A percentile compares a stretch with the other conserved stretches of the same genome.
Conservation (phyloP, 495 filamentous ascomycete species). For the Glutinoglossum americanum region DNA sequence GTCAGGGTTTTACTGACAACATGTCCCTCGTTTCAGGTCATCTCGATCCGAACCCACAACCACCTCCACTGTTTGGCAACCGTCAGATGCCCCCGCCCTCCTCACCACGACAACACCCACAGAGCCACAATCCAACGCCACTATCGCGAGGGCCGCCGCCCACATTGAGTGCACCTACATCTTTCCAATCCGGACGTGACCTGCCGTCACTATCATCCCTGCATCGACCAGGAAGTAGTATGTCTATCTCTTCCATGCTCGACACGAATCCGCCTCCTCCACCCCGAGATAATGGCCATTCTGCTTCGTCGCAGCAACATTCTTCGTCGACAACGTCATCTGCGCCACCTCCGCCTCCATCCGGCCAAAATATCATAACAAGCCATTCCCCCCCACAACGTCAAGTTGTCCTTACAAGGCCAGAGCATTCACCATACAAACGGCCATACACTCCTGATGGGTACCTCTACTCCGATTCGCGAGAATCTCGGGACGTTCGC, state of each 20-base stretch:
- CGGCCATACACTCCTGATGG: background rate
- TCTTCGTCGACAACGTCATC: background rate
- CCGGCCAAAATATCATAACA: background rate
- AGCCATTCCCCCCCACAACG: background rate
- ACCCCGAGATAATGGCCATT: background rate
- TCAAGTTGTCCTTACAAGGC: background rate
- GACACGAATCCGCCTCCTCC: constrained; percentile 15
- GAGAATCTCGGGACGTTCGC: background rate
- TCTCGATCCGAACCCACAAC: background rate
- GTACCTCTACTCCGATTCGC: background rate
- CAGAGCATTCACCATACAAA: background rate
- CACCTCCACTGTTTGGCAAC: constrained; percentile 2
- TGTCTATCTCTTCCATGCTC: constrained; percentile 94
- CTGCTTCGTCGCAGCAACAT: background rate
- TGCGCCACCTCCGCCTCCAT: background rate
- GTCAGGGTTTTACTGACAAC: background rate
- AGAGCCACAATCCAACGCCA: background rate
- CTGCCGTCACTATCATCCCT: constrained; percentile 23
- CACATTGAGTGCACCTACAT: background rate
- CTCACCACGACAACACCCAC: background rate
- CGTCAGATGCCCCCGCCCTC: background rate
- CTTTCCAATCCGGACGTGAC: constrained; percentile 16
- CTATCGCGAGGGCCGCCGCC: background rate
- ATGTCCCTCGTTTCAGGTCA: background rate
- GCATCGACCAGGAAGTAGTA: constrained; percentile 48